Evolutionary conservation across 495 filamentous ascomycete genomes (phyloP).

Genomic region (Lasiosphaeriaceae sp.): DNA sequence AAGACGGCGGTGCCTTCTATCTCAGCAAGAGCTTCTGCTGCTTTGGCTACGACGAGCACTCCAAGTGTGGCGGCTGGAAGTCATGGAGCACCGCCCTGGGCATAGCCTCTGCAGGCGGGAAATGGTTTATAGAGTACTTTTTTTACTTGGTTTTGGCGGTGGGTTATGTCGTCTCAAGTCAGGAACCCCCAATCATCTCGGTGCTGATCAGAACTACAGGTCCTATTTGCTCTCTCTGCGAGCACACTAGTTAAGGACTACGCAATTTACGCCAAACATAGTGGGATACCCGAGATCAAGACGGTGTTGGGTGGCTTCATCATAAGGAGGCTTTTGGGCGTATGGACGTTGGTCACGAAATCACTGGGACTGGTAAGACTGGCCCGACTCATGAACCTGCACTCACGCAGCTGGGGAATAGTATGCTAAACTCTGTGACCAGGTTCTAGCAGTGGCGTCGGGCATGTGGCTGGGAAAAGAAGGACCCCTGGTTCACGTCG

Average conservation of each 20-base stretch:
- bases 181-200: no score
- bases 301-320: slow-evolving; percentile 94
- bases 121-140: slow-evolving; percentile 78
- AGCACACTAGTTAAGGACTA: slow-evolving; percentile 78
- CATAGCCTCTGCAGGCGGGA: slow-evolving; percentile 58
- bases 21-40: slow-evolving; percentile 89
- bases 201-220: slow-evolving; percentile 35
- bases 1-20: slow-evolving; percentile 82
- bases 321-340: slow-evolving; percentile 83
- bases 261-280: slow-evolving; percentile 87
- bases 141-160: slow-evolving; percentile 83
- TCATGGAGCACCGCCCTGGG: slow-evolving; percentile 76
- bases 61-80: slow-evolving; percentile 79
- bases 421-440: slow-evolving; percentile 21
- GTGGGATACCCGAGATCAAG: slow-evolving; percentile 97
- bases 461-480: slow-evolving; percentile 99
- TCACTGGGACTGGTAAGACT: slow-evolving; percentile 80
- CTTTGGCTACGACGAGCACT: slow-evolving; percentile 75
- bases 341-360: slow-evolving; percentile 91
- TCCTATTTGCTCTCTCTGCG: slow-evolving; percentile 76
- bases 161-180: slow-evolving; percentile 29
- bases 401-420: not conserved
- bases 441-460: slow-evolving; percentile 92
- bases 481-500: slow-evolving; percentile 93
- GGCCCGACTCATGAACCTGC: not conserved